phyloP scores from a whole-genome alignment of 2,329 filamentous ascomycete species.

The Arthrobotrys iridis region DNA sequence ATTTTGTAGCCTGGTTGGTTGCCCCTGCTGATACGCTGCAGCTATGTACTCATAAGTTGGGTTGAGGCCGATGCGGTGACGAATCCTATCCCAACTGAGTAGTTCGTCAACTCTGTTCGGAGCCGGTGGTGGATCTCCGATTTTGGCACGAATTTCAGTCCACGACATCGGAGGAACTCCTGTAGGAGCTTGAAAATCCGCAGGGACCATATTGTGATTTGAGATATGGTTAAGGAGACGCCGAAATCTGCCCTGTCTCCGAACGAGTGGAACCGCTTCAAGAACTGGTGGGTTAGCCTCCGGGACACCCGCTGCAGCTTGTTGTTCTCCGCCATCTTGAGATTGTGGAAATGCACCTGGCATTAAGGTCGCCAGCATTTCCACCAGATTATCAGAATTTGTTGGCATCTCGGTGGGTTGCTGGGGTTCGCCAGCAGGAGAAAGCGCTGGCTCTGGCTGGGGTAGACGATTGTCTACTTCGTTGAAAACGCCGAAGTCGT shows the following conservation, averaged over 20 bases:
- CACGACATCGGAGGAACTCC: background rate
- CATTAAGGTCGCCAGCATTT: background rate
- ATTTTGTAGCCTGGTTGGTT: background rate
- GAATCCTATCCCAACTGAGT: background rate
- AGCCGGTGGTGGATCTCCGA: background rate
- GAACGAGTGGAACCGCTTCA: background rate
- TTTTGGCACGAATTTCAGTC: conserved; percentile 1
- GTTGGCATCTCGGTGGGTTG: background rate
- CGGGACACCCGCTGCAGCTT: background rate
- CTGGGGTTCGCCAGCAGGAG: background rate
- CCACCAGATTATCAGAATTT: background rate
- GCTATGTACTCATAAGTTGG: background rate
- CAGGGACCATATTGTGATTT: background rate
- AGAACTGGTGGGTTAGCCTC: background rate
- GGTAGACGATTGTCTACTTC: background rate
- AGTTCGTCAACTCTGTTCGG: background rate
- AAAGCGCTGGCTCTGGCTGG: background rate
- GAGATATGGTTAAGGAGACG: background rate
- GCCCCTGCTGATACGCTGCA: background rate
- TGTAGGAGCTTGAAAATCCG: conserved; percentile 1
- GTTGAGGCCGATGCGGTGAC: background rate
- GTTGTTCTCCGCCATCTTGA: background rate
- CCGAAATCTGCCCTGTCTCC: background rate
- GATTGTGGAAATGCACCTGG: background rate
- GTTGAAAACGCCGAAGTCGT: conserved; percentile 16